Evolutionary conservation across 768 basidiomycete genomes (phyloP).

Genomic region (Serendipita indica): DNA sequence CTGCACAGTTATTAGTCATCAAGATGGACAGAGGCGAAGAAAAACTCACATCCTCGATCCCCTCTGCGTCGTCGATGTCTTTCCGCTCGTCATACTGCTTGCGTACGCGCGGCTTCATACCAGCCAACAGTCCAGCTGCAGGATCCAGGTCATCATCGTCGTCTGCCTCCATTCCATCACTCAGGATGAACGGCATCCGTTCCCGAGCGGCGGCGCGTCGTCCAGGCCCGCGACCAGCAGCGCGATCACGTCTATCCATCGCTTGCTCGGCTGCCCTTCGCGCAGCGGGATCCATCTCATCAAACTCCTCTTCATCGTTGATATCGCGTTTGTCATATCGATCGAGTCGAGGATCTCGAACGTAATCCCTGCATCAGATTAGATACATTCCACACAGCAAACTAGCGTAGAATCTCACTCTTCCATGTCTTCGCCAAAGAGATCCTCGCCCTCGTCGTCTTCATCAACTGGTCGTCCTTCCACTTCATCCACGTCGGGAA

Average conservation of each 20-base stretch:
- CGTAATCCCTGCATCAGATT: constrained; percentile 54
- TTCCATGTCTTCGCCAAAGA: constrained; percentile 63
- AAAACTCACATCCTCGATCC: constrained; percentile 60
- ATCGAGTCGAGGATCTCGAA: constrained; percentile 66
- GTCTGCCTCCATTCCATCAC: constrained; percentile 66
- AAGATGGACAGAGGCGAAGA: constrained; percentile 5
- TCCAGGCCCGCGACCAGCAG: constrained; percentile 50
- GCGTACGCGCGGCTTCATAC: constrained; percentile 69
- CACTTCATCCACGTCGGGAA: constrained; percentile 43
- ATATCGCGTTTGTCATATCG: constrained; percentile 76
- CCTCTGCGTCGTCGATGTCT: constrained; percentile 83
- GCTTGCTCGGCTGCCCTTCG: constrained; percentile 71
- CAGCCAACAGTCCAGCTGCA: constrained; percentile 44
- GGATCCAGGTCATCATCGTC: constrained; percentile 37
- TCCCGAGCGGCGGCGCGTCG: constrained; percentile 61
- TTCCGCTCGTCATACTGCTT: constrained; percentile 88
- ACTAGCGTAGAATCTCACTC: constrained; percentile 41
- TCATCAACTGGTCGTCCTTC: constrained; percentile 24
- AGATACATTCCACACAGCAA: neutral
- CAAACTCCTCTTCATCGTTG: constrained; percentile 63
- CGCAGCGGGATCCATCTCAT: constrained; percentile 48
- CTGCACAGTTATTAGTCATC: constrained; percentile 26
- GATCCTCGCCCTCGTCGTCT: constrained; percentile 77
- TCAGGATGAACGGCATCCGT: constrained; percentile 77
- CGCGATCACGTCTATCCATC: constrained; percentile 79